Conservation (phyloP, 2,329 filamentous ascomycete genomes). For the Ceratocystis eucalypticola region DNA sequence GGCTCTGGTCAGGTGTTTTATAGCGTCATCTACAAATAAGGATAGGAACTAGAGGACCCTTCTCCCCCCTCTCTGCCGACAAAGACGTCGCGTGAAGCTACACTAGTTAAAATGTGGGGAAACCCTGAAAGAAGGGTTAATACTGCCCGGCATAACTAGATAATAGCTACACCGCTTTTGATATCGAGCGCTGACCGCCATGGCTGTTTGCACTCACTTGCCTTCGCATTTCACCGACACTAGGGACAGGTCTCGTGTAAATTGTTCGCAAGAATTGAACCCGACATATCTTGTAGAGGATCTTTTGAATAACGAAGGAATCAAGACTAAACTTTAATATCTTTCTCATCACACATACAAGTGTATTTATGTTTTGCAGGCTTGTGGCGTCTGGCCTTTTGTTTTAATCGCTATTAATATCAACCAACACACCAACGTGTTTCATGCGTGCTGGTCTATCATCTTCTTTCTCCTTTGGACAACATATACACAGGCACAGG, state of each 20-base stretch:
- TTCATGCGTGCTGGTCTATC: not conserved
- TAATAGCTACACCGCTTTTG: not conserved
- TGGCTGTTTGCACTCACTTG: not conserved
- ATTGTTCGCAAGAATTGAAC: not conserved
- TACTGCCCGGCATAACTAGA: not conserved
- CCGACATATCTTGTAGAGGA: not conserved
- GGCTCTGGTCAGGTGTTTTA: too few species aligned
- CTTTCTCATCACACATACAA: not conserved
- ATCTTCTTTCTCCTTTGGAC: not conserved
- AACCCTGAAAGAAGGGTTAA: not conserved
- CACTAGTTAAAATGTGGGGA: too few species aligned
- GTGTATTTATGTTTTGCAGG: not conserved
- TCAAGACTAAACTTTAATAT: not conserved
- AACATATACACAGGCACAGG: not conserved
- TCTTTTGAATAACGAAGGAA: not conserved
- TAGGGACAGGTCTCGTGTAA: not conserved
- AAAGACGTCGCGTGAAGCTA: too few species aligned
- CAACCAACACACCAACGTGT: not conserved
- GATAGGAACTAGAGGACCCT: too few species aligned
- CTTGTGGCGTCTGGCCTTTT: not conserved
- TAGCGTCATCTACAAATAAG: too few species aligned
- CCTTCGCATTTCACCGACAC: not conserved
- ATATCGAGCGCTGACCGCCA: not conserved
- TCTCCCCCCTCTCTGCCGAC: not conserved
- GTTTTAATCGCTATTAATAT: constrained; percentile 3